Conservation (phyloP, 2,329 filamentous ascomycete species). For the Neofusicoccum cordaticola region DNA sequence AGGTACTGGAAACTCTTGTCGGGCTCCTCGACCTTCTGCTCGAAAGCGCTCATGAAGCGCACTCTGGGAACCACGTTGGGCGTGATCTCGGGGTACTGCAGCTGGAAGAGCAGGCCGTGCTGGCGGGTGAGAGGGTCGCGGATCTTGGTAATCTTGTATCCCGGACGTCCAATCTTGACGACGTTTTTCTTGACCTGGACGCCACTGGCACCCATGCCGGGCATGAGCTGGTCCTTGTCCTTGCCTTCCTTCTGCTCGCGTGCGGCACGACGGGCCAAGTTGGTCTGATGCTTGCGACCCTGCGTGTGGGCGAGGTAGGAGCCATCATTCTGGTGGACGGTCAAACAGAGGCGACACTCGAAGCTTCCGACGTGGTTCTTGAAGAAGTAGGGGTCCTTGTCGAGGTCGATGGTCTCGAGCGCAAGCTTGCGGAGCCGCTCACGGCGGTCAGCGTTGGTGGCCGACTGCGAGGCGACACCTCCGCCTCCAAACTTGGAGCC, state of each 20-base stretch:
- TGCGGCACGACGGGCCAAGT: slow-evolving; percentile 91
- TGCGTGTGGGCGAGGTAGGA: slow-evolving; percentile 98
- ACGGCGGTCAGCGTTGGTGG: slow-evolving; percentile 93
- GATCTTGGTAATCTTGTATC: slow-evolving; percentile 97
- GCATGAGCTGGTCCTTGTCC: slow-evolving; percentile 64
- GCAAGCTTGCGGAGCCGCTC: slow-evolving; percentile 97
- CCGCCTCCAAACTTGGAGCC: slow-evolving; percentile 98
- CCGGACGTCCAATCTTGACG: slow-evolving; percentile 92
- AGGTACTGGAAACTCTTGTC: slow-evolving; percentile 95
- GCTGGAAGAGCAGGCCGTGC: slow-evolving; percentile 88
- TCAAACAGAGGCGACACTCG: slow-evolving; percentile 94
- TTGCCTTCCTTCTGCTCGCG: slow-evolving; percentile 89
- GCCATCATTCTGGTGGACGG: slow-evolving; percentile 97
- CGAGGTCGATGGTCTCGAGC: slow-evolving; percentile 96
- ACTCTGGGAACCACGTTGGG: slow-evolving; percentile 74
- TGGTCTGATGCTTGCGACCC: slow-evolving; percentile 98
- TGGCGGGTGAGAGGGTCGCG: slow-evolving; percentile 85
- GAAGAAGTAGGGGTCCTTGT: slow-evolving; percentile 99
- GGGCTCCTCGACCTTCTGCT: slow-evolving; percentile 91
- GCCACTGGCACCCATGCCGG: slow-evolving; percentile 67
- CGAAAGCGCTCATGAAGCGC: slow-evolving; percentile 96
- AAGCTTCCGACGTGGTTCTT: slow-evolving; percentile 98
- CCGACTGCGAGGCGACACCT: slow-evolving; percentile 88
- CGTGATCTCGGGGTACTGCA: slow-evolving; percentile 90
- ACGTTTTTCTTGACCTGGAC: slow-evolving; percentile 70